Base-by-base conservation (phyloP, 768 basidiomycete species). In the Calocybe indica region DNA sequence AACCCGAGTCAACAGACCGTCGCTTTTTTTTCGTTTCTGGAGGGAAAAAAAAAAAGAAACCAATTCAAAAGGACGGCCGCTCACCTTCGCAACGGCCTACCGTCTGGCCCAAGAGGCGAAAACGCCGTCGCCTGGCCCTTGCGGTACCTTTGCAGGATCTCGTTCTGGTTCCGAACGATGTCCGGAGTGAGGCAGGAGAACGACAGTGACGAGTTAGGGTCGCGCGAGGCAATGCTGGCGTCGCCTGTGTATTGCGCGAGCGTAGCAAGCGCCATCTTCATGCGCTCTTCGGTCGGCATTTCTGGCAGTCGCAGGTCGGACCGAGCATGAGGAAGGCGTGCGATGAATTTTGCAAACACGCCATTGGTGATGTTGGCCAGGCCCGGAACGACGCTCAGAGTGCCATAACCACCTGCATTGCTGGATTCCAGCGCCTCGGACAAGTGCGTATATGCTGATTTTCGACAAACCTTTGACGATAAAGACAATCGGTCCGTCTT, bases 311-410 rank as follows among this genome's bases (percentile, higher is more conserved):
- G 40, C n/a, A 78, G 64, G 44, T 79, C 76, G 36, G 82, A 80
- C 13, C 72, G 64, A 9, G 66, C 59, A 22, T 58, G 73, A 7
- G 82, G 76, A 33, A 79, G 73, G 11, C 78, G 74, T 10, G 69
- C 63, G 7, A 89, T 61, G 60, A 89, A 90, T 56, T 78, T 80
- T 45, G 67, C 54, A 53, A 84, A 78, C 5, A 78, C 77, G 52
- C 80, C 79, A 58, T 85, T 85, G 10, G 79, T 75, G 37, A 83
- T 74, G 32, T 82, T 81, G 5, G 79, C 75, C 36, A 66, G 76
- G 6, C 78, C 71, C 3, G 77, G 75, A 10, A 78, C 58, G 46
- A 87, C 64, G 55, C 75, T 76, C 36, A 88, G 58, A 55, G 72
- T 76, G 3, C 76, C 78, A 39, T 69, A 66, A 45, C 71, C 80